Evolutionary conservation across 495 filamentous ascomycete species (phyloP).

Genomic region (Tuber borchii): DNA sequence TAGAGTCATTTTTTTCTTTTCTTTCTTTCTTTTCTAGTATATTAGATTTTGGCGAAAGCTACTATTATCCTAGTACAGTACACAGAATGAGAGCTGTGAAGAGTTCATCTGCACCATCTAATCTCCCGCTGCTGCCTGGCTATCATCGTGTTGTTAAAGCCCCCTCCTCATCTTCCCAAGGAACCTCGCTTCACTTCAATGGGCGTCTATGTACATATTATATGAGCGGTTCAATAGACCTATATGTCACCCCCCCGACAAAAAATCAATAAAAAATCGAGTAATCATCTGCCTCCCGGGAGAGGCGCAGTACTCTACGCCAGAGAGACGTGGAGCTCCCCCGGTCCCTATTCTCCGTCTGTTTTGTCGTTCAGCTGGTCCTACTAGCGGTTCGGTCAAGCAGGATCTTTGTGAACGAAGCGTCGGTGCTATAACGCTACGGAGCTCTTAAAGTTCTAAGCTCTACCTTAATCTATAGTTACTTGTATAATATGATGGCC

Average conservation of each 20-base stretch:
- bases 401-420: not conserved
- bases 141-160: not conserved
- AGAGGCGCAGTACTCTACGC: not conserved
- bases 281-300: not conserved
- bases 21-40: too few relatives aligned
- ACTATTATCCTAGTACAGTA: not conserved
- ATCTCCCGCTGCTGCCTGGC: not conserved
- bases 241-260: not conserved
- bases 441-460: not conserved
- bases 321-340: not conserved
- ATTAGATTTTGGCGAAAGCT: not conserved
- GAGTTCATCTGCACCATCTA: not conserved
- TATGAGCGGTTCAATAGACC: not conserved
- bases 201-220: not conserved
- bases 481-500: not conserved
- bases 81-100: not conserved
- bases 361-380: not conserved
- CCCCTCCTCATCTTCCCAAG: not conserved
- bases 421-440: not conserved
- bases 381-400: too few relatives aligned
- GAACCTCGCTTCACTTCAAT: not conserved
- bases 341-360: not conserved
- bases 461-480: not conserved
- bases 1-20: too few relatives aligned
- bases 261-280: not conserved